A percentile compares a stretch with the other conserved stretches of the same genome.
These are phyloP conservation scores for Fragaria nilgerrensis DNA, from an alignment of 306 rosid genomes.

Conservation along the genomic window DNA sequence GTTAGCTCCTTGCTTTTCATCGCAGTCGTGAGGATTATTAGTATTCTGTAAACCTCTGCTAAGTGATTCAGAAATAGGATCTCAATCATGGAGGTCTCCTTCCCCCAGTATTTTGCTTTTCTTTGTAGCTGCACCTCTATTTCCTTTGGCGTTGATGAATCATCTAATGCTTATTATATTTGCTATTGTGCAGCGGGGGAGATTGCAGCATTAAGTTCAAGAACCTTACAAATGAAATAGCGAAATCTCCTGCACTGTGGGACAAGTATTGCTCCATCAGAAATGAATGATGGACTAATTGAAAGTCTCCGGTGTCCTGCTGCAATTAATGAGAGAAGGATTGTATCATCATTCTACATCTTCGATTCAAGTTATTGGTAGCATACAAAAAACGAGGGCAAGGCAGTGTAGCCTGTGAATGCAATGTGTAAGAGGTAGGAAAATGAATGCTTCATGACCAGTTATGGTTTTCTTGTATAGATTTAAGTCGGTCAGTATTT, in stretches of 20 bases:
- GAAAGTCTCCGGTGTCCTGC: background rate
- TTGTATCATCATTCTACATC: background rate
- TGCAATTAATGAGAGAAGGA: constrained; percentile 5
- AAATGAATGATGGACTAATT: constrained; percentile 59
- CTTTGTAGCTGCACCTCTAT: background rate
- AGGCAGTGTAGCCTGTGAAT: constrained; percentile 1
- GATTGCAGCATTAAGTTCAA: constrained; percentile 93
- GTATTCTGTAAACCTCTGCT: background rate
- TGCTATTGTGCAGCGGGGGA: constrained; percentile 72
- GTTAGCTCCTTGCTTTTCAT: constrained; percentile 43
- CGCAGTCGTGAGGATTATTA: background rate
- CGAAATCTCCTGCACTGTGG: constrained; percentile 66
- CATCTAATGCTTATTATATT: constrained; percentile 16
- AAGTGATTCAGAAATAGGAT: background rate
- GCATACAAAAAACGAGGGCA: constrained; percentile 2
- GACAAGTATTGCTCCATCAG: constrained; percentile 85
- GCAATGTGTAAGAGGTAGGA: constrained; percentile 11
- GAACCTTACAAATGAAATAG: constrained; percentile 86
- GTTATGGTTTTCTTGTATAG: constrained; percentile 29
- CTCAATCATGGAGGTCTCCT: background rate
- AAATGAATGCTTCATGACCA: background rate
- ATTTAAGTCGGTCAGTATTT: constrained; percentile 4
- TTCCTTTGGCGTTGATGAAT: background rate
- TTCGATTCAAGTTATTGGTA: background rate
- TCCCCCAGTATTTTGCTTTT: background rate